Evolutionary conservation across 192 early-diverging fungal species (phyloP), one percentile per base, ranked within the genome.

Genomic region (Backusella westeae): DNA sequence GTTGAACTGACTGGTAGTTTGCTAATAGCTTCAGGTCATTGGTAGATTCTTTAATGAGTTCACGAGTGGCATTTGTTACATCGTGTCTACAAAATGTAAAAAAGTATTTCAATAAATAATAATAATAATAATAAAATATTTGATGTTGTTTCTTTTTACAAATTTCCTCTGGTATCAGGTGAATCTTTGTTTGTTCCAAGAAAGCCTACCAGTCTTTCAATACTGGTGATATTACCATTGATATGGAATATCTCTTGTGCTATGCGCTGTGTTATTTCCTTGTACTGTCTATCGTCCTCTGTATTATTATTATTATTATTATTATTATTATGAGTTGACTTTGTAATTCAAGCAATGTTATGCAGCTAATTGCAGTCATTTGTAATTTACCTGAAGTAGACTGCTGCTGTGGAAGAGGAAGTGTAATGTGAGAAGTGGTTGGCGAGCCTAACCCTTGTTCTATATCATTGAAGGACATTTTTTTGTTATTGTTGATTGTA

Each of bases 201-300:
- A 73, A 89, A 89, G 21, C 81, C 82, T 7, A 97, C 92, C 0
- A 94, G 86, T 14, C 91, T 88, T n/a, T 96, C 90, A 63, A 97
- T 95, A 74, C 88, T 89, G 26, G 93, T 92, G 49, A 96, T 93
- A 81, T 93, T 94, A 73, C 87, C 90, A 67, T 94, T 95, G 72
- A 98, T 94, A 44, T 87, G 86, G 79, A 96, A 97, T 52, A 98
- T 88, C 74, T 93, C 87, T 74, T 94, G 92, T 10, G 95, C 96
- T 9, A 94, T 86, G 59, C 89, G 85, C 53, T 94, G 93, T 71
- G 85, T 85, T 53, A 88, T 72, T 34, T 82, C 80, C 49, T 83
- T 81, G 74, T 89, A 90, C 46, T 76, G 67, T 9, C 72, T 75
- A 66, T 90, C 87, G 66, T 88, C 84, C 34, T 78, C 76, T 71